Percentiles rank a stretch among this genome's conserved stretches.
phyloP scores from a whole-genome alignment of 176 grass and related monocot species.

The Raddia guianensis region DNA sequence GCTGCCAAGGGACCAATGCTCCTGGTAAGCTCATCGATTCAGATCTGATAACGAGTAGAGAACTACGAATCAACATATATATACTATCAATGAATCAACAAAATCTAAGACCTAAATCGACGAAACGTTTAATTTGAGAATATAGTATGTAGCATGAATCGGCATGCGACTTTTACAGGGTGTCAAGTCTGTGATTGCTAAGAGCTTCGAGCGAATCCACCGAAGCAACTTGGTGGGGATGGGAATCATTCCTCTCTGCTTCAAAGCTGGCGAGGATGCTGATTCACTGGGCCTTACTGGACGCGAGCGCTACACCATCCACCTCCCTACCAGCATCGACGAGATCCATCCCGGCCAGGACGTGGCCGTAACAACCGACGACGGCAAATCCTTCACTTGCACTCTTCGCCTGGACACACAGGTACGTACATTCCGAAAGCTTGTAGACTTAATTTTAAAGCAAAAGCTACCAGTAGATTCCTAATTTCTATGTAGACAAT shows the following conservation, averaged over 20 bases:
- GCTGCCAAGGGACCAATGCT: constrained; percentile 97
- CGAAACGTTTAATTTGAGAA: too few species aligned
- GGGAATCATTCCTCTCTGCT: constrained; percentile 94
- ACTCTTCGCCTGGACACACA: constrained; percentile 77
- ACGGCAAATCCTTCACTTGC: constrained; percentile 83
- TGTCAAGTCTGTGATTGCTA: constrained; percentile 93
- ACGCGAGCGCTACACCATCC: constrained; percentile 74
- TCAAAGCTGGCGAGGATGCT: constrained; percentile 84
- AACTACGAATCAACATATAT: too few species aligned
- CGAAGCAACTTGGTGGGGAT: constrained; percentile 97
- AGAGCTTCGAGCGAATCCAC: constrained; percentile 98
- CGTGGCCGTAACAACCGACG: constrained; percentile 60
- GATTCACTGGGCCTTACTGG: constrained; percentile 89
- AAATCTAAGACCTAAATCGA: too few species aligned
- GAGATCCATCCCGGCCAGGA: constrained; percentile 94
- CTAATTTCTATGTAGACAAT: not conserved
- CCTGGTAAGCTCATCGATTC: constrained; percentile 54
- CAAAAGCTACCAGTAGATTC: not conserved
- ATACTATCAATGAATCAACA: too few species aligned
- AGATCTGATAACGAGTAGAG: not conserved
- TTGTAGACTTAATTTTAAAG: too few species aligned
- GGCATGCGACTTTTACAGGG: constrained; percentile 53
- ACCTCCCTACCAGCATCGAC: constrained; percentile 63
- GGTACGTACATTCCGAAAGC: constrained; percentile 52
- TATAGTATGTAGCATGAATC: too few species aligned